Conservation (phyloP, 2,329 filamentous ascomycete genomes). For the Cordyceps cateniannulata region DNA sequence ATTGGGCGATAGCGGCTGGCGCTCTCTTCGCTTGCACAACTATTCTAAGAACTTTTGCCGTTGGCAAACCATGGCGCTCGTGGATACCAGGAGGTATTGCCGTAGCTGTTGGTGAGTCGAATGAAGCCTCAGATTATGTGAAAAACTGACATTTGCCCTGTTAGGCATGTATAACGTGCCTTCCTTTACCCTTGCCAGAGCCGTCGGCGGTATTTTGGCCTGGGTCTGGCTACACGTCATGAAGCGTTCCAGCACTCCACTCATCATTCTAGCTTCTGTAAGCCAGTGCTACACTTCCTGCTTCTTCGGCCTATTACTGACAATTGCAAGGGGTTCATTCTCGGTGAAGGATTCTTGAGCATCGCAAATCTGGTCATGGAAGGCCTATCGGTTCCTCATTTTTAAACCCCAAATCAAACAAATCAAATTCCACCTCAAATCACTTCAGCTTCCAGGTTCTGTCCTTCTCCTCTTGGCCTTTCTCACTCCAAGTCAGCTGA, state of each 20-base stretch:
- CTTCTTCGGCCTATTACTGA: neutral
- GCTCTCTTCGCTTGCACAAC: slow-evolving; percentile 68
- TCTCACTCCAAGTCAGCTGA: slow-evolving; percentile 53
- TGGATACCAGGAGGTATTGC: slow-evolving; percentile 90
- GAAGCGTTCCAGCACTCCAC: slow-evolving; percentile 57
- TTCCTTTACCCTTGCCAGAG: slow-evolving; percentile 85
- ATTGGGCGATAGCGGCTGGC: slow-evolving; percentile 72
- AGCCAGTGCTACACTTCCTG: slow-evolving; percentile 19
- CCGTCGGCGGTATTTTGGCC: slow-evolving; percentile 66
- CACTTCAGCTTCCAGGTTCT: slow-evolving; percentile 48
- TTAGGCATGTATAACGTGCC: slow-evolving; percentile 95
- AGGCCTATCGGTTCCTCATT: slow-evolving; percentile 58
- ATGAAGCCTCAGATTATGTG: neutral
- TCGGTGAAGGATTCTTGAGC: slow-evolving; percentile 87
- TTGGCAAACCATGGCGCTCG: slow-evolving; percentile 58
- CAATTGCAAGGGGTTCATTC: slow-evolving; percentile 64
- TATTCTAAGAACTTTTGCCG: slow-evolving; percentile 54
- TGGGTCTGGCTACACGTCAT: slow-evolving; percentile 67
- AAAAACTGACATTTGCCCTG: neutral
- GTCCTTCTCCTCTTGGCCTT: slow-evolving; percentile 32
- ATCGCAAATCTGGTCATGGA: slow-evolving; percentile 84
- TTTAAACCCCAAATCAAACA: neutral
- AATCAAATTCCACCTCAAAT: neutral
- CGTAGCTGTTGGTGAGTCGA: slow-evolving; percentile 71
- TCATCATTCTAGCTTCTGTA: slow-evolving; percentile 80